Percentiles rank a stretch among this genome's conserved stretches.
These are phyloP conservation scores for Penicillium alfredii DNA, from an alignment of 495 filamentous ascomycete species.

Conservation along the genomic window DNA sequence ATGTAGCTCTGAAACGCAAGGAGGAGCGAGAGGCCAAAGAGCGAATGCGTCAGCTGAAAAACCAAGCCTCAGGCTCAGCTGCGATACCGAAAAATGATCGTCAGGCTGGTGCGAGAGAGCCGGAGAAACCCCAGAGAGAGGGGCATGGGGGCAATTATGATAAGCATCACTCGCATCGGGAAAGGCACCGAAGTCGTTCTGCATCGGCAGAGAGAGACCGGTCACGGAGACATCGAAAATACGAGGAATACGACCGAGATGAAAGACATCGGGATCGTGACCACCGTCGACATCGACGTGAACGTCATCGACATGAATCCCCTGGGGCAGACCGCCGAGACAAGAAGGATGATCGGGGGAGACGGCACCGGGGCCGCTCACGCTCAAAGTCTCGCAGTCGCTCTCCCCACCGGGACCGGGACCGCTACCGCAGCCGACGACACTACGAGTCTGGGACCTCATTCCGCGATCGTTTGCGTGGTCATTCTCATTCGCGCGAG, in stretches of 20 bases:
- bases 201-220: slow-evolving; percentile 25
- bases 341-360: slow-evolving; percentile 11
- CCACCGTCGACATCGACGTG: slow-evolving; percentile 14
- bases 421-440: slow-evolving; percentile 20
- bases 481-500: slow-evolving; percentile 26
- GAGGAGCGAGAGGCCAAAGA: slow-evolving; percentile 63
- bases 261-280: slow-evolving; percentile 18
- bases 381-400: slow-evolving; percentile 33
- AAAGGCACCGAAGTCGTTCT: slow-evolving; percentile 27
- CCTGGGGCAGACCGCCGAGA: slow-evolving; percentile 16
- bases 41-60: slow-evolving; percentile 46
- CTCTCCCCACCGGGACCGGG: slow-evolving; percentile 25
- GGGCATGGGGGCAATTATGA: slow-evolving; percentile 6
- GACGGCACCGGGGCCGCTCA: slow-evolving; percentile 17
- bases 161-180: slow-evolving; percentile 20
- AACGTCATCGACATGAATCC: slow-evolving; percentile 4
- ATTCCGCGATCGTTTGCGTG: too few species aligned
- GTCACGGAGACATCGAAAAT: slow-evolving; percentile 23
- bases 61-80: slow-evolving; percentile 28
- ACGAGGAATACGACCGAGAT: slow-evolving; percentile 17
- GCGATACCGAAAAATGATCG: slow-evolving; percentile 20
- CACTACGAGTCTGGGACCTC: slow-evolving; percentile 23
- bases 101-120: slow-evolving; percentile 11
- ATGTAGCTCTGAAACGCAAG: slow-evolving; percentile 76
- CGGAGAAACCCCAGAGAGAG: slow-evolving; percentile 13